Evolutionary conservation across 768 basidiomycete genomes (phyloP), one percentile per base, ranked within the genome.

Genomic region (Tricholoma furcatifolium): DNA sequence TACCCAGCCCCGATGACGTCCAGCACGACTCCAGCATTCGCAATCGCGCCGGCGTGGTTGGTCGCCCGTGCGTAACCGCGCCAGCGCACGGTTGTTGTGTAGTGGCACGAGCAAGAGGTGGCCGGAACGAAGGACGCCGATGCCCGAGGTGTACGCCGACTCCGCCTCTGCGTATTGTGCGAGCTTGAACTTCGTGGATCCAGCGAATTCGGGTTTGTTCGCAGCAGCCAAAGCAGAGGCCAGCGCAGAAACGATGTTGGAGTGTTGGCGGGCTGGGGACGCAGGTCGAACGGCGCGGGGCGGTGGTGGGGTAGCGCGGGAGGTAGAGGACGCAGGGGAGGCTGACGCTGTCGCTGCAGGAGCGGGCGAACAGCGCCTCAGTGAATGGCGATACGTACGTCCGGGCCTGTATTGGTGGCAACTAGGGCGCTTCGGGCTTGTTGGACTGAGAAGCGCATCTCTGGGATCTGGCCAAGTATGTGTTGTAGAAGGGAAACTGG

Each of bases 391-490:
- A 71, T 9, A 65, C 60, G 46, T 69, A 93, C 84, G 56, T 95
- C 86, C 47, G 84, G 65, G 0, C 85, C 86, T 0, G 79, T 80
- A 38, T 79, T 72, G 0, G 91, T 92, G 23, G 84, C 76, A 3
- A 81, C 78, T 1, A 98, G 80, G 0, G 95, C 94, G 18, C 76
- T 65, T 6, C 83, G 82, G 2, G 95, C 89, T 62, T 91, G 84
- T n/a, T 79, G 68, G 20, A 88, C 76, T 0, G 91, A 82, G 71
- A 97, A 98, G 4, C 95, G 96, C 93, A 98, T 97, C 69, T 95
- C 93, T 27, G 96, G 88, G 27, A 98, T 81, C 65, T 93, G 89
- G 0, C 96, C 94, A 1, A 93, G 70, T 48, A 98, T 76, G 63
- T 98, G 96, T 0, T 94, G 96, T 1, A 94, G 96, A 14, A 72